phyloP scores from a whole-genome alignment of 2,329 filamentous ascomycete genomes.

The Calonectria pauciramosa region DNA sequence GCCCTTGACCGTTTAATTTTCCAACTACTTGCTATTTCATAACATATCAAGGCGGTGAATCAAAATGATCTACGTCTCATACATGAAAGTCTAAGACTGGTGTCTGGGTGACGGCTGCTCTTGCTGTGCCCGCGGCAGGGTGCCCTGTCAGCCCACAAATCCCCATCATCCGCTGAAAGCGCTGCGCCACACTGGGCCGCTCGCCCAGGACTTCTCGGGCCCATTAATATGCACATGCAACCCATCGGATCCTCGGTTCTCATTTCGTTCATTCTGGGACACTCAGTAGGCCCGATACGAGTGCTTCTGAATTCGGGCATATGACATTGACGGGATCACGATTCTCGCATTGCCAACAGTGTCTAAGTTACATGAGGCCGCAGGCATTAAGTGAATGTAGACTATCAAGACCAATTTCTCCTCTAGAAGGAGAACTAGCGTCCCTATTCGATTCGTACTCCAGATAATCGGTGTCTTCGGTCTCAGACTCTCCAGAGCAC shows the following conservation, averaged over 20 bases:
- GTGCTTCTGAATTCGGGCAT: too few species aligned
- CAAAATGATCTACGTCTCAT: neutral
- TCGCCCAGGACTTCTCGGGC: neutral
- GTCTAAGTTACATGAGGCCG: too few species aligned
- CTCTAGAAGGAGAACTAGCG: too few species aligned
- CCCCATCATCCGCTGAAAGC: neutral
- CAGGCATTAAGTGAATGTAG: neutral
- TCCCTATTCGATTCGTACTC: too few species aligned
- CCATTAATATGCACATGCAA: neutral
- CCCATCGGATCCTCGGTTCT: neutral
- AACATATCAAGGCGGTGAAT: neutral
- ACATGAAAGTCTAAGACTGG: neutral
- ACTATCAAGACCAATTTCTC: too few species aligned
- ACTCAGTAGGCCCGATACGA: neutral
- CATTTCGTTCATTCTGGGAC: neutral
- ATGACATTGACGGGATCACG: neutral
- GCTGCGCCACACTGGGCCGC: neutral
- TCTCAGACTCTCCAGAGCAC: neutral
- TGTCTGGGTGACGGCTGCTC: neutral
- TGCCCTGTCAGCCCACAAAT: neutral
- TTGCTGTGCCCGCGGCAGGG: neutral
- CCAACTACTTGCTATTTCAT: neutral
- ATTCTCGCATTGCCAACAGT: neutral
- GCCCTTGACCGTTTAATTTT: neutral
- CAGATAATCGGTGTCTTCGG: neutral